Percentiles rank a stretch among this genome's conserved stretches.
Conservation (phyloP, 2,329 filamentous ascomycete species). For the Xenoacremonium recifei region DNA sequence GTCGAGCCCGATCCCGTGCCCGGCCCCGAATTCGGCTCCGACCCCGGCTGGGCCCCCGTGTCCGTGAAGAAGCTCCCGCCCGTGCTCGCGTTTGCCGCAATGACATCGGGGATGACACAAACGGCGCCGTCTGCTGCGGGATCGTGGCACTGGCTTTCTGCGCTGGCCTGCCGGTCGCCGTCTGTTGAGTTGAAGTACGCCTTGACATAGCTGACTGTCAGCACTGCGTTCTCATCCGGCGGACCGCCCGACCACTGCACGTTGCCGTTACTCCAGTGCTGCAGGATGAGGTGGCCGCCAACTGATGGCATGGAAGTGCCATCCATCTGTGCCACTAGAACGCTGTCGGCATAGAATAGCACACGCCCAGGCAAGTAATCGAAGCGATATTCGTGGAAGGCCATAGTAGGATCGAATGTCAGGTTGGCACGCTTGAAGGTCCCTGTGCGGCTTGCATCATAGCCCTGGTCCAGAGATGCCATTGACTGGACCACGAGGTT, state of each 20-base stretch:
- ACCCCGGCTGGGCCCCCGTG: no score
- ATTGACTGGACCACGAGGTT: conserved; percentile 76
- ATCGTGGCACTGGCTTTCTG: conserved; percentile 10
- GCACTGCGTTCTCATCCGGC: conserved; percentile 58
- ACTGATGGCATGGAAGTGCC: conserved; percentile 56
- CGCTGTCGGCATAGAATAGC: conserved; percentile 67
- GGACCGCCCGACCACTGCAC: conserved; percentile 69
- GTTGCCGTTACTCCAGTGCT: conserved; percentile 79
- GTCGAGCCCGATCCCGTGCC: conserved; percentile 17
- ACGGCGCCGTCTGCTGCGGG: conserved; percentile 9
- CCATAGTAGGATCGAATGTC: conserved; percentile 62
- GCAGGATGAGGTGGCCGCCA: conserved; percentile 66
- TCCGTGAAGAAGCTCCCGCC: conserved; percentile 20
- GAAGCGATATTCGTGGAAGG: conserved; percentile 77
- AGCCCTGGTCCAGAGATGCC: conserved; percentile 56
- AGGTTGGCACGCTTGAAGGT: conserved; percentile 59
- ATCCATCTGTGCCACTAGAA: conserved; percentile 54
- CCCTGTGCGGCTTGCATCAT: conserved; percentile 58
- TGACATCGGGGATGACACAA: conserved; percentile 24
- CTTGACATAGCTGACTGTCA: conserved; percentile 69
- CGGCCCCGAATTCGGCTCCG: conserved; percentile 18
- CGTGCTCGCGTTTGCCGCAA: conserved; percentile 19
- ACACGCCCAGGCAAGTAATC: conserved; percentile 66
- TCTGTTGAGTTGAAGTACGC: conserved; percentile 76
- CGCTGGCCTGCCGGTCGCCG: conserved; percentile 11